Evolutionary conservation across 257 asterid species (phyloP), one percentile per base, ranked within the genome.

Genomic region (Solanum medicagineum): DNA sequence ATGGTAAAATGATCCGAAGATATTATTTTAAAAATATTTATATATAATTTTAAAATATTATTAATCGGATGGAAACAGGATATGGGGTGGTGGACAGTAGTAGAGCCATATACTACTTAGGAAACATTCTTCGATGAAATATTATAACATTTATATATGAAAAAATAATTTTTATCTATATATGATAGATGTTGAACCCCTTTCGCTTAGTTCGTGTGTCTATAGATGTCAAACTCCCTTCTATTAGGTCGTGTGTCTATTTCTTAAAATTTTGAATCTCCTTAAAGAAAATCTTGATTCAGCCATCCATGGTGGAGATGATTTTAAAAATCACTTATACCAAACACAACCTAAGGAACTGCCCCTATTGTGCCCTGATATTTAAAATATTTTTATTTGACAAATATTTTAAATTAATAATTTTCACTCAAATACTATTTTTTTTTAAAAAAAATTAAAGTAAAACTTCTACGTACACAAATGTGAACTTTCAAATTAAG

Each of bases 191-290:
- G 42, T 36, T 7, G 1, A 36, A 4, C 1, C 42, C 6, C 42
- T 7, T 36, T 36, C 1, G 0, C 0, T 36, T 36, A 36, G 42
- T 36, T 36, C 2, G 42, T 36, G 6, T 36, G 42, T 36, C 6
- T 36, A 36, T 36, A 36, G 42, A 36, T 36, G 42, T 36, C 6
- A 0, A 36, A 36, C 42, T 7, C 6, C 42, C 1, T 36, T 36
- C 1, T 0, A 36, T 36, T 4, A 0, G 6, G 0, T 0, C 1
- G 42, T 36, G 1, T 36, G 42, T 36, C 6, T 36, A 36, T 7
- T 36, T 36, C 6, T 36, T 36, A 36, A 36, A 36, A 36, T 36
- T 36, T 36, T 36, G 42, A 36, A 4, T 5, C 2, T 0, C 42
- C 6, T 36, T 36, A 4, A 36, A 36, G 42, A 36, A 36, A 36